These are phyloP conservation scores for Chenopodium suecicum DNA, from an alignment of 148 eudicot species.

Conservation along the genomic window DNA sequence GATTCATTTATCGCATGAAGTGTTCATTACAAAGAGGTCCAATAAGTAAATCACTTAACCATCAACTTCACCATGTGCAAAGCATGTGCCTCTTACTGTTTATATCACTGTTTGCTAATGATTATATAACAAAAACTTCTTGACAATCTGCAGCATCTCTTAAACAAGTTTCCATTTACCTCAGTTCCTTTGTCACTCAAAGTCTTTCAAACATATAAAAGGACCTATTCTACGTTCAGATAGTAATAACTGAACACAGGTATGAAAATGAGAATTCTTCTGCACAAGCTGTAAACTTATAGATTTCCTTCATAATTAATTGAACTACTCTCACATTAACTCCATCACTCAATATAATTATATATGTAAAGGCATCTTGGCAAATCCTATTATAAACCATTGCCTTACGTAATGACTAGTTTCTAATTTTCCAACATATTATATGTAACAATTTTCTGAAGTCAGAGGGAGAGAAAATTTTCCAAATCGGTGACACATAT, in stretches of 20 bases:
- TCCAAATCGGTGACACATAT: too few relatives aligned
- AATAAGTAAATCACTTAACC: background rate
- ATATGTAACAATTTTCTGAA: too few relatives aligned
- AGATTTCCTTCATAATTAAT: too few relatives aligned
- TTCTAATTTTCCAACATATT: too few relatives aligned
- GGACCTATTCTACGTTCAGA: too few relatives aligned
- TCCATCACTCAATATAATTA: background rate
- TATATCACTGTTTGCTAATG: background rate
- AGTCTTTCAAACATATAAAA: background rate
- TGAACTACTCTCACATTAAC: background rate
- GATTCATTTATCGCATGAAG: background rate
- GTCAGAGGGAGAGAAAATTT: too few relatives aligned
- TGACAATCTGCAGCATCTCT: background rate
- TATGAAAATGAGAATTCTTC: background rate
- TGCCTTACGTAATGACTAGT: too few relatives aligned
- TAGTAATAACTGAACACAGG: too few relatives aligned
- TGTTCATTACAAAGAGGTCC: background rate
- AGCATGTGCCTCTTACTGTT: background rate
- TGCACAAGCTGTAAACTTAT: background rate
- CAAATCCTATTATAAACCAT: too few relatives aligned
- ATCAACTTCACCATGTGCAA: too few relatives aligned
- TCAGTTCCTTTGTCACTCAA: background rate
- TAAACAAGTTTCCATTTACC: background rate
- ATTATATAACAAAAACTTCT: background rate
- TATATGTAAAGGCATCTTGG: too few relatives aligned